Percentiles rank a stretch among this genome's conserved stretches.
Evolutionary conservation across 768 basidiomycete genomes (phyloP).

Genomic region (Pulveroboletus sp.): DNA sequence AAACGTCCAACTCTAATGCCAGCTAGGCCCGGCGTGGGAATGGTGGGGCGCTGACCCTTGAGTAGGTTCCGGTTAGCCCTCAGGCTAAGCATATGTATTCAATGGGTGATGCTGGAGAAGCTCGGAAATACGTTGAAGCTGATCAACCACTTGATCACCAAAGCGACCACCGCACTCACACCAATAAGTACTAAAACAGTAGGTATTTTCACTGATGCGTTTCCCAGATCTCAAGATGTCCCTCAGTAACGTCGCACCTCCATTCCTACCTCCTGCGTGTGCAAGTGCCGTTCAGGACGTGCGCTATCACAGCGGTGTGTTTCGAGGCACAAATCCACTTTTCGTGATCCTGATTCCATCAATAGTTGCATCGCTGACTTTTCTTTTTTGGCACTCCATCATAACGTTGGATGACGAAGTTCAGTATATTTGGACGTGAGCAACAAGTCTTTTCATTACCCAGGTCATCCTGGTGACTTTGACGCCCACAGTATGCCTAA

Average conservation of each 20-base stretch:
- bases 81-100: too few species aligned
- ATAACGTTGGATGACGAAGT: constrained; percentile 18
- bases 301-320: constrained; percentile 11
- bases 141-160: too few species aligned
- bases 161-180: too few species aligned
- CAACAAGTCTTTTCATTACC: too few species aligned
- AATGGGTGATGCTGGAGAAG: background rate
- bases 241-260: background rate
- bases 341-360: background rate
- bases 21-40: constrained; percentile 1
- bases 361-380: constrained; percentile 11
- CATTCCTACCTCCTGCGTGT: background rate
- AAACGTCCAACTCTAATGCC: background rate
- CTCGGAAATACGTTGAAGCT: too few species aligned
- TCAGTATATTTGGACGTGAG: constrained; percentile 24
- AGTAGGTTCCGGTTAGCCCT: too few species aligned
- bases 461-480: too few species aligned
- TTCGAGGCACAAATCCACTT: too few species aligned
- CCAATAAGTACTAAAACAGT: too few species aligned
- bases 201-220: too few species aligned
- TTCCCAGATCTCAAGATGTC: background rate
- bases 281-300: constrained; percentile 6
- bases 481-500: constrained; percentile 21
- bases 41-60: background rate
- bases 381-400: constrained; percentile 14